Percentiles rank a stretch among this genome's conserved stretches.
These are phyloP conservation scores for Salix koriyanagi DNA, from an alignment of 345 rosid species.

Conservation along the genomic window DNA sequence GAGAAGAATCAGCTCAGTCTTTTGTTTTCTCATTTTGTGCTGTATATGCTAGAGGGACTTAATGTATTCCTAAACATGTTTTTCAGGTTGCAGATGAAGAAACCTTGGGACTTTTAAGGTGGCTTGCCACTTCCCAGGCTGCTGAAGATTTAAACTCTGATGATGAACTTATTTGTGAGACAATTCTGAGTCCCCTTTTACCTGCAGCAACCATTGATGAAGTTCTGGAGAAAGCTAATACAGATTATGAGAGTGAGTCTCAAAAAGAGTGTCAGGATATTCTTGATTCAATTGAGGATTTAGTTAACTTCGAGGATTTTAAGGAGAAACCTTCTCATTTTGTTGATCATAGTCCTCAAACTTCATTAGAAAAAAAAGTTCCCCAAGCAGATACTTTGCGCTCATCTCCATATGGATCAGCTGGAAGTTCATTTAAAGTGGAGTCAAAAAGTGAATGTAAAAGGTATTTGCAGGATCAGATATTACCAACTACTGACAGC, in stretches of 20 bases:
- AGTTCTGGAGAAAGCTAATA: conserved; percentile 74
- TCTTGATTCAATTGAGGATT: conserved; percentile 78
- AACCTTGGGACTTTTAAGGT: conserved; percentile 70
- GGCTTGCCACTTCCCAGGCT: conserved; percentile 93
- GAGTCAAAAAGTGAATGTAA: conserved; percentile 37
- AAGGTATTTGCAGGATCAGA: conserved; percentile 22
- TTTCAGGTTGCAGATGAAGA: conserved; percentile 59
- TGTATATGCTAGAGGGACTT: not conserved
- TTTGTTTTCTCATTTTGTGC: not conserved
- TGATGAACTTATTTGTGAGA: conserved; percentile 80
- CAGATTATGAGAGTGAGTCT: conserved; percentile 72
- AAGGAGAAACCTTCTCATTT: conserved; percentile 35
- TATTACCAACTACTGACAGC: conserved; percentile 23
- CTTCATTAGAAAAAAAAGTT: conserved; percentile 37
- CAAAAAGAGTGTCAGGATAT: conserved; percentile 95
- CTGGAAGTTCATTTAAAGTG: conserved; percentile 35
- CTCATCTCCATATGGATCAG: conserved; percentile 29
- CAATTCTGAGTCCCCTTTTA: conserved; percentile 71
- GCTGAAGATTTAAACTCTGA: conserved; percentile 88
- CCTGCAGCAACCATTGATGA: conserved; percentile 61
- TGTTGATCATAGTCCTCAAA: conserved; percentile 20
- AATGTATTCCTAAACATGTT: conserved; percentile 10
- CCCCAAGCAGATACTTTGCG: conserved; percentile 41
- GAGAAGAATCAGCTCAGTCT: not conserved
- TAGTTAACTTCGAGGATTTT: conserved; percentile 33